Percentiles rank a stretch among this genome's conserved stretches.
Conservation (phyloP, 345 rosid species). For the Anastatica hierochuntica region DNA sequence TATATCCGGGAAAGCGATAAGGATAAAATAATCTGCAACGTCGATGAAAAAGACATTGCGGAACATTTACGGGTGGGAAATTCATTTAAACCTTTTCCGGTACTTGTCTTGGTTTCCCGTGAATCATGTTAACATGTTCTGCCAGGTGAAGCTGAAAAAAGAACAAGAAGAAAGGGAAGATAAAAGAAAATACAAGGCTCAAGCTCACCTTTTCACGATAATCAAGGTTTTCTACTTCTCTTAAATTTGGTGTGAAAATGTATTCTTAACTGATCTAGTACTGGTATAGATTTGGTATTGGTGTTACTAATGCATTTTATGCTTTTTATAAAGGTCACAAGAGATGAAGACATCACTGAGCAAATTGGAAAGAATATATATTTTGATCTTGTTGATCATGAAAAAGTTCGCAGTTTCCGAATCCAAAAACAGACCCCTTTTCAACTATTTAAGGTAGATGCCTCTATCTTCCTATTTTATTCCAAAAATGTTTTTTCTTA, state of each 20-base stretch:
- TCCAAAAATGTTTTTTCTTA: neutral
- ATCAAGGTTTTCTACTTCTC: constrained; percentile 54
- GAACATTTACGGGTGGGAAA: constrained; percentile 80
- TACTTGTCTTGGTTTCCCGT: constrained; percentile 1
- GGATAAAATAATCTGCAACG: constrained; percentile 89
- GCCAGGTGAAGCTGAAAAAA: constrained; percentile 84
- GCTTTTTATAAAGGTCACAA: constrained; percentile 37
- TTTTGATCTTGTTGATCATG: constrained; percentile 98
- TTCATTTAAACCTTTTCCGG: neutral
- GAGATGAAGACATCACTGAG: constrained; percentile 72
- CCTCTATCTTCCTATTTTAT: neutral
- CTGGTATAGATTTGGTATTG: constrained; percentile 5
- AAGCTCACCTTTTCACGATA: constrained; percentile 90
- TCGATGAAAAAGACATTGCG: constrained; percentile 97
- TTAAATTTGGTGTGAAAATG: neutral
- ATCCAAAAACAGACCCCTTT: constrained; percentile 79
- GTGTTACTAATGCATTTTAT: constrained; percentile 16
- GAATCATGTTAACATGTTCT: constrained; percentile 16
- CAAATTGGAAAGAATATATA: constrained; percentile 91
- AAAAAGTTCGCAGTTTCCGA: constrained; percentile 85
- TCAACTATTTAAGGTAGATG: constrained; percentile 60
- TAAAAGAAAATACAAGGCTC: constrained; percentile 79
- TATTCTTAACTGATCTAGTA: neutral
- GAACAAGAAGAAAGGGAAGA: constrained; percentile 92
- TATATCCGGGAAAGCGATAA: constrained; percentile 90